A percentile compares a stretch with the other conserved stretches of the same genome.
Evolutionary conservation across 441 rosid species (phyloP).

Genomic region (Populus hybrid): DNA sequence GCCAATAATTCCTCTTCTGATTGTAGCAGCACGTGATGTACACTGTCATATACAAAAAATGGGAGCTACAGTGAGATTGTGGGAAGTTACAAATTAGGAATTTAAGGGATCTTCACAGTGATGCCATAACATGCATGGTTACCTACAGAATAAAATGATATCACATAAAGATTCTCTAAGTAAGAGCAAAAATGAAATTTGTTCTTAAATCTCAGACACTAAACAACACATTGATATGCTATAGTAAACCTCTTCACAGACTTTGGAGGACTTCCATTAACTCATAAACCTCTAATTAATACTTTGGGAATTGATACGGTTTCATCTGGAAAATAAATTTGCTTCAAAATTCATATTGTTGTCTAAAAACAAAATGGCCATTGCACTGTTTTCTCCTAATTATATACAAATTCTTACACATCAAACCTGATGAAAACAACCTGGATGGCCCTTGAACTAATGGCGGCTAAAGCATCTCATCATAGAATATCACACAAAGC

Average conservation of each 20-base stretch:
- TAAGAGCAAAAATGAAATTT: not conserved
- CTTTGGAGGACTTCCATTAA: not conserved
- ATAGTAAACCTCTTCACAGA: not conserved
- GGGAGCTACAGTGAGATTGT: constrained; percentile 8
- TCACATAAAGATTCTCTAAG: not conserved
- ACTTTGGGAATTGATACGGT: not conserved
- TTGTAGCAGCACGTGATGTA: constrained; percentile 79
- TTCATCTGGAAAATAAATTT: not conserved
- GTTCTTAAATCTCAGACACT: not conserved
- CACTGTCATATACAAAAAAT: constrained; percentile 37
- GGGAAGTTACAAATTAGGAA: constrained; percentile 1
- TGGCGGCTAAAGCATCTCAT: not conserved
- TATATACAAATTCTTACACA: not conserved
- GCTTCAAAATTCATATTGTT: not conserved
- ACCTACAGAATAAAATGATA: not conserved
- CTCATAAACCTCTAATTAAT: not conserved
- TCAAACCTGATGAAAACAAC: not conserved
- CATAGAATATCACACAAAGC: not conserved
- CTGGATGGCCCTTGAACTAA: not conserved
- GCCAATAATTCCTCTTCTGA: constrained; percentile 92
- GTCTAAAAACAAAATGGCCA: not conserved
- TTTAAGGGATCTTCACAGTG: not conserved
- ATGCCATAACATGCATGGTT: not conserved
- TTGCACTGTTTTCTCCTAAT: not conserved
- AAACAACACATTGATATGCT: not conserved